Evolutionary conservation across 2,329 filamentous ascomycete genomes (phyloP), one percentile per base, ranked within the genome.

Genomic region (Alternaria sp.): DNA sequence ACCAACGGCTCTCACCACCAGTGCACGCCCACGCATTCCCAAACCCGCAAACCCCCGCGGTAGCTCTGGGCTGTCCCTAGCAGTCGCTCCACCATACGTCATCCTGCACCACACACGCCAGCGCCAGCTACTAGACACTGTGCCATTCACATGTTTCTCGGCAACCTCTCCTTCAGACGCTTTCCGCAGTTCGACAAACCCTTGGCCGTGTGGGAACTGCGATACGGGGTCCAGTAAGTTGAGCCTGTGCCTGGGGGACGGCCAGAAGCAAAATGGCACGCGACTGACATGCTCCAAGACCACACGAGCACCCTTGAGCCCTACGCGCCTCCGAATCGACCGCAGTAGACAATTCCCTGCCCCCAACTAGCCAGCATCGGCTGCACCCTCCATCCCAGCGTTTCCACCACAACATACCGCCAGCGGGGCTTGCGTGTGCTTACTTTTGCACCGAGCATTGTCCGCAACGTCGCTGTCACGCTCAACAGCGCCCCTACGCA

Each of bases 71-170:
- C 59, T 44, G 47, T 56, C 58, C 58, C 46, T 20, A 33, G 63
- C 57, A 62, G 67, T 66, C 65, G 63, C 63, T 56, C 55, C 33
- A 44, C 50, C 41, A 65, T 72, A 74, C 71, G 71, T 74, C 71
- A 74, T 74, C 60, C 58, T 69, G 68, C 68, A 65, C 66, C 63
- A 61, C 64, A 64, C 55, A 65, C 64, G 58, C 58, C 57, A 44
- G 58, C 64, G 54, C 45, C 55, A 46, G 41, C 65, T 63, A 45
- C 57, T 71, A 55, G 58, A 68, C 64, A 59, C 55, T 63, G 66
- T 65, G 59, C 64, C 63, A 66, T 68, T 73, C 71, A 74, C 71
- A 74, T 74, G 71, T 67, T 64, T 71, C 71, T 69, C 63, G 66
- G 49, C 64, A 66, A 54, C 50, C 43, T 64, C 63, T 70, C 66